Conservation (phyloP, 2,329 filamentous ascomycete species). For the Colletotrichum simmondsii region DNA sequence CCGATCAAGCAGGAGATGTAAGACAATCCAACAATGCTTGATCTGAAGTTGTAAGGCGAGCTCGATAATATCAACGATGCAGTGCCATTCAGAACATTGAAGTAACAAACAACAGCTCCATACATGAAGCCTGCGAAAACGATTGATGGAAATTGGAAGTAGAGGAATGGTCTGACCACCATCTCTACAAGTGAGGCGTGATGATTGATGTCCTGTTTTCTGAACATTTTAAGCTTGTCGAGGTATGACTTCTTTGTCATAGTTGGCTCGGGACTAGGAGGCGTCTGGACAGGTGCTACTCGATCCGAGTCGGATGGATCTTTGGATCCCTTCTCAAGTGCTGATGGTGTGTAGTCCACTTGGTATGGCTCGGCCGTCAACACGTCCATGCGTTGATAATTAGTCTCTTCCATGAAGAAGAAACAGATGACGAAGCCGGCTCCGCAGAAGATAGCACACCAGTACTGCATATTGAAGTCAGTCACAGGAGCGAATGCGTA, state of each 20-base stretch:
- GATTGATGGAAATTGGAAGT: not conserved
- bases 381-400: slow-evolving; percentile 53
- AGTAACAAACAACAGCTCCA: not conserved
- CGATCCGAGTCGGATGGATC: not conserved
- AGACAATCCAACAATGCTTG: not conserved
- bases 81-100: not conserved
- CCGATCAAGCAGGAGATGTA: not conserved
- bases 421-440: slow-evolving; percentile 54
- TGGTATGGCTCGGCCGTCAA: not conserved
- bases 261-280: not conserved
- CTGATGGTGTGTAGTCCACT: not conserved
- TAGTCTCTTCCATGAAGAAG: slow-evolving; percentile 70
- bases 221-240: not conserved
- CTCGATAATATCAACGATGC: not conserved
- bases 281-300: not conserved
- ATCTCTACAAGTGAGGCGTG: not conserved
- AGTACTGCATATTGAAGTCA: slow-evolving; percentile 40
- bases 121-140: not conserved
- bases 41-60: not conserved
- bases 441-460: slow-evolving; percentile 51
- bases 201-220: not conserved
- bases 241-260: not conserved
- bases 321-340: not conserved
- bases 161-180: not conserved
- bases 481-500: not conserved